A percentile compares a stretch with the other conserved stretches of the same genome.
phyloP scores from a whole-genome alignment of 2,329 filamentous ascomycete genomes.

The Lasiodiplodia theobromae region DNA sequence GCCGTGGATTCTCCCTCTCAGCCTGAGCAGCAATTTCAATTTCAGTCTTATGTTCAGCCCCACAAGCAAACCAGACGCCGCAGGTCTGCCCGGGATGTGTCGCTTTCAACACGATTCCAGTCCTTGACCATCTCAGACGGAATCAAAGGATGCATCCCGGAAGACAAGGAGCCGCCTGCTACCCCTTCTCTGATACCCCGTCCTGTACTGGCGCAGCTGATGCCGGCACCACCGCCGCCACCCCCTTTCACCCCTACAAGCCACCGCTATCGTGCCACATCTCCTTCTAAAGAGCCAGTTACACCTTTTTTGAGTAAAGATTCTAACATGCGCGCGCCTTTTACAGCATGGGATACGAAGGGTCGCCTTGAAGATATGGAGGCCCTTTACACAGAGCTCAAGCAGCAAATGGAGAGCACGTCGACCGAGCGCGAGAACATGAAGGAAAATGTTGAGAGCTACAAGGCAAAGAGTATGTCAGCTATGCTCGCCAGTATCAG shows the following conservation, averaged over 20 bases:
- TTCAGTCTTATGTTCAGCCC: constrained; percentile 8
- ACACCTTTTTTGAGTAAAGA: constrained; percentile 70
- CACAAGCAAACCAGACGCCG: not conserved
- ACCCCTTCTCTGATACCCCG: constrained; percentile 29
- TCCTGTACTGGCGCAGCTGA: constrained; percentile 31
- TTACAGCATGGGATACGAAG: constrained; percentile 80
- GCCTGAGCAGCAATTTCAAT: constrained; percentile 1
- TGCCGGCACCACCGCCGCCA: constrained; percentile 17
- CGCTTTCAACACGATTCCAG: constrained; percentile 12
- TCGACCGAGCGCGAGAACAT: constrained; percentile 71
- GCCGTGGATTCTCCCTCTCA: not conserved
- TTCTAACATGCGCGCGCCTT: constrained; percentile 68
- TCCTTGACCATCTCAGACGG: constrained; percentile 17
- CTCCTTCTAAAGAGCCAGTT: constrained; percentile 25
- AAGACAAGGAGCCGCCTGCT: constrained; percentile 24
- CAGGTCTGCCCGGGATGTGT: constrained; percentile 25
- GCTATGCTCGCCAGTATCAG: constrained; percentile 21
- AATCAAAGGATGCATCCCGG: constrained; percentile 18
- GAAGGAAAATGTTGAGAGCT: constrained; percentile 76
- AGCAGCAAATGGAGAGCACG: constrained; percentile 74
- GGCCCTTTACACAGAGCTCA: constrained; percentile 73
- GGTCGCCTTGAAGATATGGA: constrained; percentile 79
- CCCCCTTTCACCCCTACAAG: constrained; percentile 9
- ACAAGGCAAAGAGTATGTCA: constrained; percentile 75
- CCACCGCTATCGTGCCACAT: not conserved